Base-by-base conservation (phyloP, 805 yeast genomes). In the Candida parachauliodes region DNA sequence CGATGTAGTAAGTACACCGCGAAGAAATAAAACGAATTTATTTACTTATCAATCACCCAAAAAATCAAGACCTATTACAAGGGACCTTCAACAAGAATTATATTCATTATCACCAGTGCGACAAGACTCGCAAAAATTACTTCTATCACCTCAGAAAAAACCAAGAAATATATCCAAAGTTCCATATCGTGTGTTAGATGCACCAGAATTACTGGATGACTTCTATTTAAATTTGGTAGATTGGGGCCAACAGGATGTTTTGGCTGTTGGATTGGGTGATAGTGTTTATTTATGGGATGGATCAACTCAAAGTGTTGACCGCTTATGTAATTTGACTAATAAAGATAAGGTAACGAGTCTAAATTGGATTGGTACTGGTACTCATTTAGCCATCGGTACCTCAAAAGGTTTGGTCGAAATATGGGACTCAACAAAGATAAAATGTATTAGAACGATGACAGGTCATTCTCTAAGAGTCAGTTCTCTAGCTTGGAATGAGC, bases 151-250 rank as follows among this genome's bases (percentile, higher is more conserved):
- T 0, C 81, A 83, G 40, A 87, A 82, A 59, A 83, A 79, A 51
- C 77, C 83, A 1, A 65, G 98, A 31, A 74, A 76, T 21, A 85
- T 93, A 15, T 72, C 93, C 3, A 86, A 84, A 52, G 86, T 88
- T 1, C 98, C 98, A 0, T 88, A 83, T 53, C 72, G 96, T 39
- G 97, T 91, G 4, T 72, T 91, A 30, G 98, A 91, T 62, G 98
- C 98, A 0, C 98, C 98, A 0, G 95, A 88, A 33, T 67, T 93
- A 16, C 88, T 88, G 5, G 98, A 93, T 57, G 98, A 91, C 56
- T 91, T 89, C 54, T 91, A 91, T 56, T 71, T 88, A 35, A 93
- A 93, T 51, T 69, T 93, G 40, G 84, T 93, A 1, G 98, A 93
- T 56, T 91, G 98, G 98, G 95, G 97, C 0, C 76, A 87, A 18